phyloP scores from a whole-genome alignment of 208 protist species.

The Wallacemonas sp. region DNA sequence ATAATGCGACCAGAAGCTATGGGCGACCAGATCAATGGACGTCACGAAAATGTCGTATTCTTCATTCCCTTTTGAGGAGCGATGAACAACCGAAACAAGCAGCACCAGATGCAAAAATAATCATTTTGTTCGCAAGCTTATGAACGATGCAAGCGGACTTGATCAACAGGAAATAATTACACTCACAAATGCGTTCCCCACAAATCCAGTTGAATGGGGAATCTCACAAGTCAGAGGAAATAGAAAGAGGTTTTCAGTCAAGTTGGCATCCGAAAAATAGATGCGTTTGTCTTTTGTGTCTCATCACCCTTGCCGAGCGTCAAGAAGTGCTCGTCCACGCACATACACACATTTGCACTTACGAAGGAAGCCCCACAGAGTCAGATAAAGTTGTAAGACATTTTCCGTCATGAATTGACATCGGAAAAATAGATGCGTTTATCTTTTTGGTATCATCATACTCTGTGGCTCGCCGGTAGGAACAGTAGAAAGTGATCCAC shows the following conservation, averaged over 20 bases:
- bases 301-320: slow-evolving; percentile 28
- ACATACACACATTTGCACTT: slow-evolving; percentile 1
- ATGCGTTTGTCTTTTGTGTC: slow-evolving; percentile 34
- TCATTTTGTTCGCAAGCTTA: too few species aligned
- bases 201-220: too few species aligned
- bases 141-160: too few species aligned
- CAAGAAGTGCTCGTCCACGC: too few species aligned
- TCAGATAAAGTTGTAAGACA: slow-evolving; percentile 8
- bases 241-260: slow-evolving; percentile 27
- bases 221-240: slow-evolving; percentile 11
- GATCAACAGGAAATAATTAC: too few species aligned
- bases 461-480: neutral
- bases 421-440: slow-evolving; percentile 85
- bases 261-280: slow-evolving; percentile 40
- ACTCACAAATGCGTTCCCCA: too few species aligned
- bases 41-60: too few species aligned
- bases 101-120: too few species aligned
- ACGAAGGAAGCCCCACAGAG: neutral
- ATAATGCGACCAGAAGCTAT: too few species aligned
- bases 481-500: too few species aligned
- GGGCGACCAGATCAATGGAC: too few species aligned
- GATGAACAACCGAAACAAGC: neutral
- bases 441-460: slow-evolving; percentile 39
- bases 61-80: too few species aligned
- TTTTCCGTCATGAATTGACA: slow-evolving; percentile 20